Evolutionary conservation across 2,329 filamentous ascomycete species (phyloP), one percentile per base, ranked within the genome.

Genomic region (Thyridium curvatum): DNA sequence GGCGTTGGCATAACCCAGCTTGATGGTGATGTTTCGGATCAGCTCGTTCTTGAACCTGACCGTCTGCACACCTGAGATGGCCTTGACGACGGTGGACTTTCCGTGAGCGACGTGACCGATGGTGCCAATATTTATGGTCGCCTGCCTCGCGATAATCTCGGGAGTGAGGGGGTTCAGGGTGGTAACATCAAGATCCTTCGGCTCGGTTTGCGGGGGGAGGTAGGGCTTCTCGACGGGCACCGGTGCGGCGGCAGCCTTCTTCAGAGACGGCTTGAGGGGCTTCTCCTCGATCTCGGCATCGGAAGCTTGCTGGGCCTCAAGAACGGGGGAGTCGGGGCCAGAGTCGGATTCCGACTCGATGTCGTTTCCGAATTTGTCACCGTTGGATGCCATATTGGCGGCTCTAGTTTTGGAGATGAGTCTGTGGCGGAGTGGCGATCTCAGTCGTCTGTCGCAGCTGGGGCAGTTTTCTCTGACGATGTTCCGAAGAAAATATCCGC

Each of bases 21-120:
- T 98, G 75, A 98, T 98, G 57, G 93, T 98, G 59, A 98, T 98
- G 67, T 98, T 98, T 59, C 93, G 79, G 71, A 97, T 94, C 69
- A 96, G 72, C 71, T 98, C 93, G 72, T 97, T 98, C 84, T 98
- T 98, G 77, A 98, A 98, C 53, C 93, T 82, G 59, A 98, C 93
- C 14, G 93, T 98, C 77, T 98, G 93, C 48, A 98, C 93, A 46
- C 93, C 93, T 2, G 93, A 97, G 56, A 98, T 97, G 55, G 93
- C 93, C 77, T 98, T 98, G 55, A 98, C 93, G 37, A 98, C 93
- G 16, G 93, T 98, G 45, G 88, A 95, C 67, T 97, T 97, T 61
- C 91, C 91, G 84, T 97, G 91, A 59, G 93, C 93, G 74, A 97
- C 91, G 65, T 97, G 93, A 41, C 91, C 91, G 65, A 98, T 97